phyloP scores from a whole-genome alignment of 805 yeast genomes.

The Priceomyces medius region DNA sequence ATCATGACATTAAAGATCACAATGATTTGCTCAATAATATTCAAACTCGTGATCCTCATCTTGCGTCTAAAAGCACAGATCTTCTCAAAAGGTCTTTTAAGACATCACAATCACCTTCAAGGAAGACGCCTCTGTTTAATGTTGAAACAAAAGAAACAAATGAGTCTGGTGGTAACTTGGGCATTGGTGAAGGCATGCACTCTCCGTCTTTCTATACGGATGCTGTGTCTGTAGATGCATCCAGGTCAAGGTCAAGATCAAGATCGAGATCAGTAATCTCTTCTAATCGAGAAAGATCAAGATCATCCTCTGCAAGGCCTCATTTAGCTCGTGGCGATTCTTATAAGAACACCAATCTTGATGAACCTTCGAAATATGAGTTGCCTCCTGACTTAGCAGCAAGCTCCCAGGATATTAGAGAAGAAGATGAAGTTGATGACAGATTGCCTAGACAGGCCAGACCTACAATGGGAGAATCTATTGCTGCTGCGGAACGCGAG shows the following conservation, averaged over 20 bases:
- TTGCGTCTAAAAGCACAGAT: conserved; percentile 18
- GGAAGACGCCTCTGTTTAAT: background rate
- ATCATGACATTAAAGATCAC: conserved; percentile 38
- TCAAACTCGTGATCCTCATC: conserved; percentile 36
- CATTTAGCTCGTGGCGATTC: conserved; percentile 79
- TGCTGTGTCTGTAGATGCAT: conserved; percentile 25
- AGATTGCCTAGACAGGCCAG: conserved; percentile 39
- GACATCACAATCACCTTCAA: conserved; percentile 3
- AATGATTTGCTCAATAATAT: conserved; percentile 34
- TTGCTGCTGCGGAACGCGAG: conserved; percentile 41
- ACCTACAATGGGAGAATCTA: conserved; percentile 46
- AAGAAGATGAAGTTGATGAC: conserved; percentile 25
- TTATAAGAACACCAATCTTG: conserved; percentile 56
- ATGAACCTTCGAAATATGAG: conserved; percentile 44
- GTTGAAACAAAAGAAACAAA: background rate
- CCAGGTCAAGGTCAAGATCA: conserved; percentile 36
- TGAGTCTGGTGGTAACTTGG: background rate
- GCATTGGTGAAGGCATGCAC: conserved; percentile 23
- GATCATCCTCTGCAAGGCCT: conserved; percentile 39
- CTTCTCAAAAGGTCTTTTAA: background rate
- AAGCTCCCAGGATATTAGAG: conserved; percentile 19
- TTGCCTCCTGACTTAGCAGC: conserved; percentile 38
- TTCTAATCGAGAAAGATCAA: conserved; percentile 12
- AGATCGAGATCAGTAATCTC: conserved; percentile 10
- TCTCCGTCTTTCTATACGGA: conserved; percentile 36